Evolutionary conservation across 345 rosid species (phyloP), one percentile per base, ranked within the genome.

Genomic region (Camelina neglecta): DNA sequence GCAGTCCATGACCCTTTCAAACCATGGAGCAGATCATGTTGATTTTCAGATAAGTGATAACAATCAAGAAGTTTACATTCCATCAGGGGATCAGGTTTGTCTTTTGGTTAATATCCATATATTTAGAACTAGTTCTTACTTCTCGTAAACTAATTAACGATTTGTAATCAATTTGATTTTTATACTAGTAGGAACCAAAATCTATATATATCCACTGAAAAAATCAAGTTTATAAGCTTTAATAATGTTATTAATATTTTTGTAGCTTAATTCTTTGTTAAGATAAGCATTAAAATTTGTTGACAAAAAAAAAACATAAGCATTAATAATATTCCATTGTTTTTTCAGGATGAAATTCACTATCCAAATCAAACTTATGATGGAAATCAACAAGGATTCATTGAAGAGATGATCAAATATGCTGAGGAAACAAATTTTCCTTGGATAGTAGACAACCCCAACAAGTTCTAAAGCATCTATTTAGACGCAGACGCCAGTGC

Each of bases 401-500:
- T 54, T 42, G 47, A 54, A 8, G 38, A 73, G 33, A 63, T 73
- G 64, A 15, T 73, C 45, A 54, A 54, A 0, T 6, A 31, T 11
- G 70, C 24, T 31, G 77, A 73, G 70, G 2, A 64, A 64, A 73
- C 64, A 33, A 33, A 70, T 6, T 73, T 73, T 54, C 70, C 63
- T 54, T 73, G 77, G 77, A 73, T 63, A 55, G 54, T 62, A 5
- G 41, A 50, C 11, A 41, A 65, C 10, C 16, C 48, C 4, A 9
- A 72, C 12, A 2, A 23, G 29, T 11, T 49, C 18, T 61, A 50
- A 12, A 54, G 45, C 44, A 62, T 11, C 3, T 57, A 42, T 41
- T 21, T 67, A 1, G 60, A 31, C 6, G 5, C 15, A n/a, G 18
- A 33, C 8, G 7, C 5, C 8, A 67, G 7, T 68, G 4, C 15